Evolutionary conservation across 1,284 basidiomycete genomes (phyloP), one percentile per base, ranked within the genome.

Genomic region (Ustilago tritici): DNA sequence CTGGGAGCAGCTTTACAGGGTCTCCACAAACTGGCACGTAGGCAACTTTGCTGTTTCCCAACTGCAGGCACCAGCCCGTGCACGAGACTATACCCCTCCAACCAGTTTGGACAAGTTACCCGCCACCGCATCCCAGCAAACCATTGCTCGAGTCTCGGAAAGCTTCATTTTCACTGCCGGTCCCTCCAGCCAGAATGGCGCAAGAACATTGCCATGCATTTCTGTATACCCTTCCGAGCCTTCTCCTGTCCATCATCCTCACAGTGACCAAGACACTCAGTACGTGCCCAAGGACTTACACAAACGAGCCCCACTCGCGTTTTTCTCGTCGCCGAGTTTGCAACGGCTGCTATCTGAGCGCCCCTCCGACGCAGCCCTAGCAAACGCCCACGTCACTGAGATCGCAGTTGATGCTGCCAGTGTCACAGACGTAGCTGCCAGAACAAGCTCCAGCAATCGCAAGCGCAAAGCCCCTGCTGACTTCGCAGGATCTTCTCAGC

Each of bases 1-100:
- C 31, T 79, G 78, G 78, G 61, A 76, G 35, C 57, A 70, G 17
- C 56, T 79, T 62, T 79, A 64, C 36, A 61, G 63, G 4, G 78
- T 79, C 6, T 72, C 74, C 7, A 56, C 38, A 49, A 79, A 79
- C 41, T 79, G 78, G 78, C 70, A 68, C 15, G 43, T n/a, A 31
- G 78, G 78, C 50, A 60, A 63, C 41, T 79, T 77, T 54, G 61
- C 57, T 53, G 58, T 71, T 32, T 71, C 70, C 1, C 67, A 74
- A 56, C 63, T 79, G 23, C 35, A 17, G 34, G n/a, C 60, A 46
- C 17, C 38, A 17, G 17, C 31, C n/a, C 11, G 11, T 11, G 49
- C 28, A 32, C 28, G 11, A 50, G 6, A 46, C 9, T 17, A 23
- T 9, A 12, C 15, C 52, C 41, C 52, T 9, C 8, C 11, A 3